phyloP scores from a whole-genome alignment of 1,284 basidiomycete species.

The Testicularia cyperi region DNA sequence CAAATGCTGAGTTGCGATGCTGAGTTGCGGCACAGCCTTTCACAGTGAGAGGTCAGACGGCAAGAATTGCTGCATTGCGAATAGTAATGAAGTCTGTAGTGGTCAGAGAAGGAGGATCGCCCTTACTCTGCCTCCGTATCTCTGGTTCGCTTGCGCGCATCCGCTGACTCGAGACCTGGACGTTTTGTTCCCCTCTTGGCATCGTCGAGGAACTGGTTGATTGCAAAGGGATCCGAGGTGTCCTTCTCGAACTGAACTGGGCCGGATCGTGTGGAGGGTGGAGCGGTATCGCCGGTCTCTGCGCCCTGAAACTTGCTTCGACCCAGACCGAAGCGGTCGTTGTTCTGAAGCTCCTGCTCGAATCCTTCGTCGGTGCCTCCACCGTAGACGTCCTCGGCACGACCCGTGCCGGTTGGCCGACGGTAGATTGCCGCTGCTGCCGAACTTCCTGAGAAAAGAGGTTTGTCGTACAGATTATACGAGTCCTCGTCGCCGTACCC shows the following conservation, averaged over 20 bases:
- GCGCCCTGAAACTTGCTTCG: slow-evolving; percentile 80
- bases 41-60: too few species aligned
- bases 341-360: slow-evolving; percentile 81
- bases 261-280: slow-evolving; percentile 57
- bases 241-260: slow-evolving; percentile 99
- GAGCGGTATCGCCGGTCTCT: slow-evolving; percentile 66
- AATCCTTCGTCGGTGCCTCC: slow-evolving; percentile 94
- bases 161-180: slow-evolving; percentile 8
- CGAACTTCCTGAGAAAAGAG: slow-evolving; percentile 90
- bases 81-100: too few species aligned
- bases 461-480: slow-evolving; percentile 91
- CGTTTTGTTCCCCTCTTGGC: slow-evolving; percentile 78
- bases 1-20: too few species aligned
- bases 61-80: too few species aligned
- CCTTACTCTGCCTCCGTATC: background rate
- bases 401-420: slow-evolving; percentile 70
- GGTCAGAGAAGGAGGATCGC: too few species aligned
- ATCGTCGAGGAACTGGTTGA: slow-evolving; percentile 95
- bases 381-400: slow-evolving; percentile 64
- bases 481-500: slow-evolving; percentile 85
- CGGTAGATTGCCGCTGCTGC: slow-evolving; percentile 98
- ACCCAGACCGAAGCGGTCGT: slow-evolving; percentile 90
- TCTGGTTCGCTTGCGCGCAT: slow-evolving; percentile 11
- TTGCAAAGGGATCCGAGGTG: slow-evolving; percentile 90
- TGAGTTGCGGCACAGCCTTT: too few species aligned